Conservation (phyloP, 352 stramenopile genomes). For the Peronospora farinosa region DNA sequence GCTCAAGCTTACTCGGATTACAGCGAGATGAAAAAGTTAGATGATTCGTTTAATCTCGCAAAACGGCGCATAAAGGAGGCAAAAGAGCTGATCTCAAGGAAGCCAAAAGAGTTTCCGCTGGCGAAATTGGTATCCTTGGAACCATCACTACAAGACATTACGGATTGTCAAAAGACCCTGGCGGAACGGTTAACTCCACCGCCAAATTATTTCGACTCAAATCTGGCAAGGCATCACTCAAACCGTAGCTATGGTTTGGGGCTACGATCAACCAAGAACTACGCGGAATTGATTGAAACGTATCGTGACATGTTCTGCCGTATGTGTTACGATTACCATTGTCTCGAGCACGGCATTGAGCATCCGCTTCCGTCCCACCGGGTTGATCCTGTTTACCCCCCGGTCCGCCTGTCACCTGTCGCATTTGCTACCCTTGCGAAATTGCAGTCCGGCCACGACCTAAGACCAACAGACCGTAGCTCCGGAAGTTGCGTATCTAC, state of each 20-base stretch:
- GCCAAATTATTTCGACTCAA: slow-evolving; percentile 66
- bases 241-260: slow-evolving; percentile 38
- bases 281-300: slow-evolving; percentile 69
- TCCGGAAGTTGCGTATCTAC: slow-evolving; percentile 15
- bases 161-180: slow-evolving; percentile 20
- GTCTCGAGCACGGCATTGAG: slow-evolving; percentile 84
- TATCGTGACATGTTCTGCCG: slow-evolving; percentile 90
- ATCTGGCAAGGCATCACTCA: slow-evolving; percentile 33
- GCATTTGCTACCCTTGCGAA: slow-evolving; percentile 20
- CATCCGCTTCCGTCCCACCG: slow-evolving; percentile 54
- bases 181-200: slow-evolving; percentile 40
- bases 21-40: slow-evolving; percentile 58
- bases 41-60: slow-evolving; percentile 36
- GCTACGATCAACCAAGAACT: slow-evolving; percentile 50
- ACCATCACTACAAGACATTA: slow-evolving; percentile 19
- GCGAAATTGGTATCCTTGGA: slow-evolving; percentile 36
- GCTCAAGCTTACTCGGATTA: slow-evolving; percentile 61
- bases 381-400: slow-evolving; percentile 57
- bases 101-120: slow-evolving; percentile 20
- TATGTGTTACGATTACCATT: slow-evolving; percentile 91
- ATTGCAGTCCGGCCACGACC: slow-evolving; percentile 8
- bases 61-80: slow-evolving; percentile 40
- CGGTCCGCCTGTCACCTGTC: slow-evolving; percentile 37
- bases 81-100: slow-evolving; percentile 30
- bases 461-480: slow-evolving; percentile 4